These are phyloP conservation scores for Phytophthora kernoviae DNA, from an alignment of 352 stramenopile species.

Conservation along the genomic window DNA sequence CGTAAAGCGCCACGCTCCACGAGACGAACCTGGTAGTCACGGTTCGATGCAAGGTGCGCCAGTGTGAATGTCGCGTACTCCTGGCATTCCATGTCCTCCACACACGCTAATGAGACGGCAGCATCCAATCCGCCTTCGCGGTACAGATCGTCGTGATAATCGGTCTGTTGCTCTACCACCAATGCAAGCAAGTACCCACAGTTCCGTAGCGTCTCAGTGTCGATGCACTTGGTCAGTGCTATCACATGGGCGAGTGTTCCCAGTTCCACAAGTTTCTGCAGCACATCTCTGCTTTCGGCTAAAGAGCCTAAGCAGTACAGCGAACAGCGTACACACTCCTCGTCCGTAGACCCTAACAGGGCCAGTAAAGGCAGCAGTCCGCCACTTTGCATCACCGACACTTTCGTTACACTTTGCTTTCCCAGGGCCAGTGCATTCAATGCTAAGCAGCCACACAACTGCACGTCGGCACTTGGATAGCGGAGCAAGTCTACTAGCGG, in stretches of 20 bases:
- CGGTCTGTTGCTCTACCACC: slow-evolving; percentile 88
- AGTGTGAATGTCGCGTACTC: slow-evolving; percentile 97
- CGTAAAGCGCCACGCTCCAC: slow-evolving; percentile 91
- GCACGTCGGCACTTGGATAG: slow-evolving; percentile 94
- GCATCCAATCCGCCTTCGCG: slow-evolving; percentile 88
- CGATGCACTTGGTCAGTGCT: slow-evolving; percentile 71
- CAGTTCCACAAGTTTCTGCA: slow-evolving; percentile 91
- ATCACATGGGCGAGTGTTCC: slow-evolving; percentile 86
- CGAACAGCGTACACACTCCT: slow-evolving; percentile 89
- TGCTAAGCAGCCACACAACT: slow-evolving; percentile 92
- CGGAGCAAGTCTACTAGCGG: slow-evolving; percentile 93
- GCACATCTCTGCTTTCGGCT: slow-evolving; percentile 91
- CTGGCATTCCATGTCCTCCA: slow-evolving; percentile 96
- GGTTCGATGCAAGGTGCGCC: slow-evolving; percentile 94
- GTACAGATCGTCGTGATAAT: slow-evolving; percentile 93
- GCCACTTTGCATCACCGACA: slow-evolving; percentile 89
- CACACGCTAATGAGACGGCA: slow-evolving; percentile 89
- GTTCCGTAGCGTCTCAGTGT: slow-evolving; percentile 93
- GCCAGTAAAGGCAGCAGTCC: slow-evolving; percentile 89
- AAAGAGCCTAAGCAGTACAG: slow-evolving; percentile 95
- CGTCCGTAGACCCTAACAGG: slow-evolving; percentile 85
- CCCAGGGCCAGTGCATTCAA: slow-evolving; percentile 92
- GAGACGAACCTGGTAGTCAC: slow-evolving; percentile 93
- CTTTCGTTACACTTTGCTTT: slow-evolving; percentile 86
- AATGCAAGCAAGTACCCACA: slow-evolving; percentile 94